Conservation (phyloP, 108 stramenopile genomes). For the Bacterosira constricta region DNA sequence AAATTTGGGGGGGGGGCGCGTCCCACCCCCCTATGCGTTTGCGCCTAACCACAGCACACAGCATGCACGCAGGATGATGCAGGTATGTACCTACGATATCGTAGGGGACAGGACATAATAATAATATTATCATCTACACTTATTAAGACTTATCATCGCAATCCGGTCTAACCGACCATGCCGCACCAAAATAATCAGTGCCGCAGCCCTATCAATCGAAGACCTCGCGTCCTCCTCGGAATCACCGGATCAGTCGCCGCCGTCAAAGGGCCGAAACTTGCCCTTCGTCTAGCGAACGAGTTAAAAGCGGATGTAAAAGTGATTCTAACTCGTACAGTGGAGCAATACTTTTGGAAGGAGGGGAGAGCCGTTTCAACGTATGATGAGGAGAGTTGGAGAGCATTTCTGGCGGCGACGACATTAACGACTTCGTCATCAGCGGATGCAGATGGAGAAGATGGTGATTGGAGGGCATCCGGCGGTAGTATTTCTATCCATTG, state of each 20-base stretch:
- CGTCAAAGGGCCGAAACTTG: constrained; percentile 88
- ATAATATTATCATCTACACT: no score
- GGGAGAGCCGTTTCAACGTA: constrained; percentile 44
- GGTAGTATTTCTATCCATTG: constrained; percentile 44
- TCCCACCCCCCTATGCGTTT: no score
- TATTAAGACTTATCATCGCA: no score
- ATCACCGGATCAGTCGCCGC: constrained; percentile 90
- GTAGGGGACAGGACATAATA: no score
- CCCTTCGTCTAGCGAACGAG: constrained; percentile 51
- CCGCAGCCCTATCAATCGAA: not conserved
- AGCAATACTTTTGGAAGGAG: constrained; percentile 73
- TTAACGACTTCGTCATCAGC: not conserved
- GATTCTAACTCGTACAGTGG: constrained; percentile 67
- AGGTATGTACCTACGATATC: no score
- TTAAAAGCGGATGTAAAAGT: constrained; percentile 59
- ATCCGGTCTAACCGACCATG: no score
- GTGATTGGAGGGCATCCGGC: constrained; percentile 24
- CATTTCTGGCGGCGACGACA: constrained; percentile 27
- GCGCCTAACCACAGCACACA: no score
- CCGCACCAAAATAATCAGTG: no score
- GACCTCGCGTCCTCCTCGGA: constrained; percentile 68
- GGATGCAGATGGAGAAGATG: not conserved
- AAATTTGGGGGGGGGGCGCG: no score
- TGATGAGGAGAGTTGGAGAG: constrained; percentile 58
- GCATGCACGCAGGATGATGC: no score